A percentile compares a stretch with the other conserved stretches of the same genome.
These are phyloP conservation scores for Phytopythium mirpurense DNA, from an alignment of 352 stramenopile species.

Conservation along the genomic window DNA sequence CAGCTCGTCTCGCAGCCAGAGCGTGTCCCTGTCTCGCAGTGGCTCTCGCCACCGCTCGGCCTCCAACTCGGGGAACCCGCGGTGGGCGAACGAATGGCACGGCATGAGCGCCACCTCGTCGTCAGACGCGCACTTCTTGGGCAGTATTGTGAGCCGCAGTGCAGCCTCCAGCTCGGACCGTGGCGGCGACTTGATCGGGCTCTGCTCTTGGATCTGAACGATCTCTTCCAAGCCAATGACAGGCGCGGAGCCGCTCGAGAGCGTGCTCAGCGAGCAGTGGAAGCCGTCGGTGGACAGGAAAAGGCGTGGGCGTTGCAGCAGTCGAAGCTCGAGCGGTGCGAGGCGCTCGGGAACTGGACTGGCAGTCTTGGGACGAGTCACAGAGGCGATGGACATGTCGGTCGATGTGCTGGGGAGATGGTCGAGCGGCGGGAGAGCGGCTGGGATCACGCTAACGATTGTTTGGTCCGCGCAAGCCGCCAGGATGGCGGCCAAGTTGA, in stretches of 20 bases:
- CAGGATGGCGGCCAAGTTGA: not conserved
- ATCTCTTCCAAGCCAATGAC: slow-evolving; percentile 36
- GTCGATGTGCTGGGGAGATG: not conserved
- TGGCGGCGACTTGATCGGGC: slow-evolving; percentile 6
- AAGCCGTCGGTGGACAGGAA: slow-evolving; percentile 22
- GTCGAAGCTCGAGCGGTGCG: slow-evolving; percentile 27
- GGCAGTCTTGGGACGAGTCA: not conserved
- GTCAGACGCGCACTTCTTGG: slow-evolving; percentile 35
- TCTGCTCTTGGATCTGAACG: slow-evolving; percentile 38
- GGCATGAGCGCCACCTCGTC: slow-evolving; percentile 76
- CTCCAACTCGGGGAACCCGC: slow-evolving; percentile 21
- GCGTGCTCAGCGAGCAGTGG: not conserved
- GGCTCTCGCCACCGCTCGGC: slow-evolving; percentile 52
- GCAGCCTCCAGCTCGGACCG: slow-evolving; percentile 13
- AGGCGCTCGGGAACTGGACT: slow-evolving; percentile 7
- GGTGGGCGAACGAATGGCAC: slow-evolving; percentile 50
- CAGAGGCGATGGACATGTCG: not conserved
- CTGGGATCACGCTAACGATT: not conserved
- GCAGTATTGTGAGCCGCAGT: slow-evolving; percentile 37
- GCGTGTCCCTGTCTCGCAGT: slow-evolving; percentile 51
- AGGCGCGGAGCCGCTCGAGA: not conserved
- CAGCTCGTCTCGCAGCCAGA: slow-evolving; percentile 53
- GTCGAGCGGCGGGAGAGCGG: not conserved
- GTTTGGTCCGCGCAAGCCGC: not conserved
- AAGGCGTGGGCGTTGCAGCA: slow-evolving; percentile 39